A percentile compares a stretch with the other conserved stretches of the same genome.
Evolutionary conservation across 768 basidiomycete species (phyloP).

Genomic region (Crassisporium funariophilum): DNA sequence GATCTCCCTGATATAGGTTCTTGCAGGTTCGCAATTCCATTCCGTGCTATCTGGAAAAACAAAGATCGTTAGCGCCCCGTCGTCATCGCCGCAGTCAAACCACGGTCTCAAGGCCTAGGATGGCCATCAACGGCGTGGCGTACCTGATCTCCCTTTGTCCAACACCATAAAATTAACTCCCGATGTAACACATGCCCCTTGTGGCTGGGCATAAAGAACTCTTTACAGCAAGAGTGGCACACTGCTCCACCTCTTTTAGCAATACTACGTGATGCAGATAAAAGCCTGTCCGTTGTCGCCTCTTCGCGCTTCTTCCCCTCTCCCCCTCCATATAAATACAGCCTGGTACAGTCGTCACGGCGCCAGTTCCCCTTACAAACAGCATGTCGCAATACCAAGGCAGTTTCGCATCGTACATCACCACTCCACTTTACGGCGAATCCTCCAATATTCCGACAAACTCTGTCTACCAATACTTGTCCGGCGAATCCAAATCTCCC

Average conservation of each 20-base stretch:
- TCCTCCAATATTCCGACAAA: conserved; percentile 2
- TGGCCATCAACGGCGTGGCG: conserved; percentile 29
- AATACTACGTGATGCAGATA: conserved; percentile 24
- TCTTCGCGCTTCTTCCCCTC: conserved; percentile 16
- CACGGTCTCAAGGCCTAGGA: conserved; percentile 16
- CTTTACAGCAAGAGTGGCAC: conserved; percentile 22
- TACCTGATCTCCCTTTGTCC: conserved; percentile 39
- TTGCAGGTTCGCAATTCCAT: conserved; percentile 11
- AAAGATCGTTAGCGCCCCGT: conserved; percentile 23
- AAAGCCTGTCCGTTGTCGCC: conserved; percentile 22
- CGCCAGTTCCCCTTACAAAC: neutral
- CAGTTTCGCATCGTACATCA: too few species aligned
- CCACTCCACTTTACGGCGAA: too few species aligned
- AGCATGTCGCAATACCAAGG: too few species aligned
- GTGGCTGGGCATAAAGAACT: conserved; percentile 31
- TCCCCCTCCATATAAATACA: conserved; percentile 9
- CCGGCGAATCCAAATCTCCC: conserved; percentile 11
- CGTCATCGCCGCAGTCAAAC: conserved; percentile 25
- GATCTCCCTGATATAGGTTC: conserved; percentile 24
- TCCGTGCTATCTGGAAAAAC: conserved; percentile 12
- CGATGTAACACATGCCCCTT: conserved; percentile 32
- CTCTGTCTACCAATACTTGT: conserved; percentile 9
- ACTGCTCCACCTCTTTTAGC: conserved; percentile 14
- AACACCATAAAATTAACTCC: conserved; percentile 26
- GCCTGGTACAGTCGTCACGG: too few species aligned